A percentile compares a stretch with the other conserved stretches of the same genome.
Evolutionary conservation across 23 red algal species (phyloP).

Genomic region (Chondrus crispus): DNA sequence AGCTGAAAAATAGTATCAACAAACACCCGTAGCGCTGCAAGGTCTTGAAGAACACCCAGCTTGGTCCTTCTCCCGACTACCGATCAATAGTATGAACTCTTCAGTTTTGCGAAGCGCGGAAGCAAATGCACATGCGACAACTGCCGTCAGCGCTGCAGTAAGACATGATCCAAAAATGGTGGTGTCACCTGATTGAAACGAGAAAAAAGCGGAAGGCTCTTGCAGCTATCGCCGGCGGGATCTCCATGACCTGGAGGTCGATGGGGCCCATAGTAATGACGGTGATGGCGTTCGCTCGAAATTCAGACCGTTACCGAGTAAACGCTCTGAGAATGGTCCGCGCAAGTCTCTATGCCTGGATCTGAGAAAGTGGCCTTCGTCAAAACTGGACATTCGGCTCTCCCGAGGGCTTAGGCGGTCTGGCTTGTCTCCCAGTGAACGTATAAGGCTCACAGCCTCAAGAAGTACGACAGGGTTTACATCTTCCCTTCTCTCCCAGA

Average conservation of each 20-base stretch:
- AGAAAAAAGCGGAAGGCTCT: no score
- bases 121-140: no score
- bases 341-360: slow-evolving; percentile 35
- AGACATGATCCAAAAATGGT: no score
- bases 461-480: slow-evolving; percentile 9
- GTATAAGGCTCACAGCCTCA: slow-evolving; percentile 21
- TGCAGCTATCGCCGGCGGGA: no score
- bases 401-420: not conserved
- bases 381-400: slow-evolving; percentile 37
- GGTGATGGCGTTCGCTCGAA: slow-evolving; percentile 4
- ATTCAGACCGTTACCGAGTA: not conserved
- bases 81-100: no score
- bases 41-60: no score
- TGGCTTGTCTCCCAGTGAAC: not conserved
- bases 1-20: no score
- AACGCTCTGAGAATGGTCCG: slow-evolving; percentile 35
- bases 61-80: no score
- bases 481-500: slow-evolving; percentile 49
- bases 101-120: no score
- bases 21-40: no score
- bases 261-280: slow-evolving; percentile 57
- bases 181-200: no score
- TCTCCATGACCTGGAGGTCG: not conserved
- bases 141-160: no score
- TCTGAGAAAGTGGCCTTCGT: slow-evolving; percentile 27